Evolutionary conservation across 306 rosid species (phyloP), one percentile per base, ranked within the genome.

Genomic region (Vachellia pachyceras): DNA sequence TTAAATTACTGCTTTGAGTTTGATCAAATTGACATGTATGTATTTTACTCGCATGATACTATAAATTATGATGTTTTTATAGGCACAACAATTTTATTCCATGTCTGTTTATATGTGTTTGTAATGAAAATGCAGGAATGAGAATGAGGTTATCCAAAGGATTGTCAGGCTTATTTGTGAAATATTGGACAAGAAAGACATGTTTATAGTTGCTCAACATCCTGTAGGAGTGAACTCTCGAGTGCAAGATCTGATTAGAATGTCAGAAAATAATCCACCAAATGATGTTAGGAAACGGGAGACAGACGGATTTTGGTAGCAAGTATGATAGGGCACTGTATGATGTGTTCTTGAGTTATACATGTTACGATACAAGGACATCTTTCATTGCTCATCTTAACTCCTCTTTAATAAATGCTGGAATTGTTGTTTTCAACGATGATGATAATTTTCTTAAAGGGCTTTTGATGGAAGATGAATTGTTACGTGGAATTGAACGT

Each of bases 301-400:
- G 55, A 49, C 5, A 5, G n/a, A 3, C 0, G 1, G 6, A n/a
- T n/a, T 1, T 5, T 47, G n/a, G 1, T 3, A 11, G 15, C 12
- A 11, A 45, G 49, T 45, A 45, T 15, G 8, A 7, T 52, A 18
- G 3, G 60, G 25, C 25, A 0, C 4, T 0, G 4, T 55, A 57
- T 0, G 65, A 57, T 10, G 65, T 22, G 15, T 57, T 57, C 14
- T 3, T 57, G 13, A 57, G 33, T 6, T 57, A 7, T 23, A 20
- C 35, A 22, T 14, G 65, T 1, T 0, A 20, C 8, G 6, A 57
- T 52, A 72, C 78, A 4, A 50, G 78, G 8, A 1, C 23, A 3
- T 6, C 49, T 15, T 79, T 79, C 40, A 3, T 10, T 3, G 36
- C 77, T 20, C 72, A 60, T 79, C 78, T 79, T 41, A 33, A 58